phyloP scores from a whole-genome alignment of 306 rosid genomes.

The Ormosia emarginata region DNA sequence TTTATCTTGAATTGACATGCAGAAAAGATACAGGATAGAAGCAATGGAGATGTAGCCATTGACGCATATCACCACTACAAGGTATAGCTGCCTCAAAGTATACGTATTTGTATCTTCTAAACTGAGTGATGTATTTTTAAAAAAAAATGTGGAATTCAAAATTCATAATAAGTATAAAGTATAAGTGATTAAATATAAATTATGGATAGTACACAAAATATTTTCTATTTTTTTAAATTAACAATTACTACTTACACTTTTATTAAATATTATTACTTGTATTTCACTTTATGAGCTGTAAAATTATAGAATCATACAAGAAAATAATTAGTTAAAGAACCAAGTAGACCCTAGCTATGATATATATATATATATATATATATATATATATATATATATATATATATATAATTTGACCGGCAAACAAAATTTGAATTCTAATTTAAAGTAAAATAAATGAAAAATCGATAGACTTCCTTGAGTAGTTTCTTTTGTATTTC shows the following conservation, averaged over 20 bases:
- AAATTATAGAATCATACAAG: too few species aligned
- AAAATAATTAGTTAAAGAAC: too few species aligned
- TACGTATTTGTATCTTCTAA: background rate
- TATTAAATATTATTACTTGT: too few species aligned
- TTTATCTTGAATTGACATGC: background rate
- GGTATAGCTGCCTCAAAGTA: constrained; percentile 3
- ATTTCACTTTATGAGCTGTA: too few species aligned
- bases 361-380: too few species aligned
- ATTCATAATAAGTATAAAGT: too few species aligned
- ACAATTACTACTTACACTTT: too few species aligned
- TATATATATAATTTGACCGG: background rate
- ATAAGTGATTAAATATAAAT: too few species aligned
- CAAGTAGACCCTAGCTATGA: background rate
- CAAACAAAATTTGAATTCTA: background rate
- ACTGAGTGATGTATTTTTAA: background rate
- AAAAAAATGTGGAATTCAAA: too few species aligned
- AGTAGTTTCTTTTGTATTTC: background rate
- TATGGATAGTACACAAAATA: too few species aligned
- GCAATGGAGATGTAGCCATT: constrained; percentile 39
- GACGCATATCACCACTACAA: constrained; percentile 42
- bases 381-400: too few species aligned
- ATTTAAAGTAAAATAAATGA: background rate
- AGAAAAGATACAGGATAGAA: constrained; percentile 38
- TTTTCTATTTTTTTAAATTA: too few species aligned
- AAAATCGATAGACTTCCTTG: background rate